Evolutionary conservation across 2,329 filamentous ascomycete species (phyloP), one percentile per base, ranked within the genome.

Genomic region (Epichloe gansuensis): DNA sequence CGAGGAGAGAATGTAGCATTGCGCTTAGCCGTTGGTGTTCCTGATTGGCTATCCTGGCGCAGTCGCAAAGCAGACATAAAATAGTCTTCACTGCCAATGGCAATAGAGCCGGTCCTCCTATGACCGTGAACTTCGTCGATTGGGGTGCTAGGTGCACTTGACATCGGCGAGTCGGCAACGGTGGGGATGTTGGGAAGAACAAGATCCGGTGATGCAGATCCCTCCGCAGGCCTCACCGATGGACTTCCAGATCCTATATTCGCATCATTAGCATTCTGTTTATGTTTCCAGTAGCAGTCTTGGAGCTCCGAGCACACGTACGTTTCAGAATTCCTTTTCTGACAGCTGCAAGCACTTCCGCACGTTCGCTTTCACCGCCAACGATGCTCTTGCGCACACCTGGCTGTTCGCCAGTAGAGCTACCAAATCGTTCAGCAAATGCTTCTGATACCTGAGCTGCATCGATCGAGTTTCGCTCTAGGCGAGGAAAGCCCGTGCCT

Each of bases 291-390:
- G 31, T 3, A 11, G 9, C 41, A 12, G 4, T 13, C 17, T 44
- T 25, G 25, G 13, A 25, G 39, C 1, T 31, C 9, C 17, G 5
- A 11, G 12, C 11, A 31, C 38, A 63, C 69, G 67, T 78, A 87
- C 90, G 87, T 72, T 98, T 98, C 52, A 98, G 70, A 48, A 98
- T 98, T 48, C 93, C 93, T 72, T 95, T 96, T 64, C 89, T 89
- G 47, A 97, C 89, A 6, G 90, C 88, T 21, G 91, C 89, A 44
- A 97, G 78, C 15, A 95, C 86, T 65, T 97, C 91, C 1, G 91
- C 89, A 57, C 91, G 83, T 64, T 97, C 93, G 62, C 77, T 85
- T 59, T 97, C 93, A 31, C 89, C 87, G 41, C 91, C 91, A 46
- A 95, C 78, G 61, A 96, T 94, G 71, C 90, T 97, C 74, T 88